Percentiles rank a stretch among this genome's conserved stretches.
Conservation (phyloP, 805 yeast genomes). For the Diddensiella caesifluorescens region DNA sequence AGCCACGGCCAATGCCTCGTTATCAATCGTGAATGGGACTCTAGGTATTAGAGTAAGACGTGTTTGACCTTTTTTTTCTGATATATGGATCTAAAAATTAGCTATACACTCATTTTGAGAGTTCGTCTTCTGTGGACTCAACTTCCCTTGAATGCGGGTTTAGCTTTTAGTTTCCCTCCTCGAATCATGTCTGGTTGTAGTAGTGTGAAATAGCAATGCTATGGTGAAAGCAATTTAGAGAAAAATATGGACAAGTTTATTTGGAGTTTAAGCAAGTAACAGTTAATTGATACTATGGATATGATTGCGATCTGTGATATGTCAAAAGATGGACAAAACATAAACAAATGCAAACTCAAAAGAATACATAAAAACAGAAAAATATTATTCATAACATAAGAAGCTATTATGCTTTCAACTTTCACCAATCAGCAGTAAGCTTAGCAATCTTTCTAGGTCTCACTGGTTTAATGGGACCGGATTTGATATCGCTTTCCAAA, state of each 20-base stretch:
- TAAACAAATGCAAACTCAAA: neutral
- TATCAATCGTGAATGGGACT: neutral
- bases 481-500: slow-evolving; percentile 78
- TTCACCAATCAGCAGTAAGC: slow-evolving; percentile 14
- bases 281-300: neutral
- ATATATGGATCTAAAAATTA: too few relatives aligned
- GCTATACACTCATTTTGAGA: too few relatives aligned
- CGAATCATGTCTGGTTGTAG: too few relatives aligned
- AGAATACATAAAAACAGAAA: neutral
- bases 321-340: neutral
- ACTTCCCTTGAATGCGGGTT: neutral
- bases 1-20: neutral
- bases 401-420: neutral
- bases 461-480: slow-evolving; percentile 52
- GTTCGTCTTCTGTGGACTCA: too few relatives aligned
- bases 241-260: neutral
- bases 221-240: neutral
- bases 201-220: neutral
- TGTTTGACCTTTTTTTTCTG: neutral
- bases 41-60: neutral
- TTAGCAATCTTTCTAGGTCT: slow-evolving; percentile 16
- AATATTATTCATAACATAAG: neutral
- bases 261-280: neutral
- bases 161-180: neutral
- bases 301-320: neutral